Evolutionary conservation across 495 filamentous ascomycete species (phyloP).

Genomic region (Emericellopsis terricola): DNA sequence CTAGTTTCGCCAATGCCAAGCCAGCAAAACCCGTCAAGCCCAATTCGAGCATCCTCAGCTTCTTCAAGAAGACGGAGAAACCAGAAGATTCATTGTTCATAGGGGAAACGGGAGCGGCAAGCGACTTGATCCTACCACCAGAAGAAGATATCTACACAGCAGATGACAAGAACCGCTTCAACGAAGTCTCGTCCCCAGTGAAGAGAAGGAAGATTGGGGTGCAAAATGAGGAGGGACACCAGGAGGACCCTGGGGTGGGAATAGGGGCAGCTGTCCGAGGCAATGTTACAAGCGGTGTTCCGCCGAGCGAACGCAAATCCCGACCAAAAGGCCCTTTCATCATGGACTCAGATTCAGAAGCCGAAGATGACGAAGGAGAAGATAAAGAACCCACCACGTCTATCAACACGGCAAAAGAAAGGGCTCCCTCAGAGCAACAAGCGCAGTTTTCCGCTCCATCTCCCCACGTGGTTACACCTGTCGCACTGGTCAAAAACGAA

Average conservation of each 20-base stretch:
- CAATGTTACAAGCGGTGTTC: neutral
- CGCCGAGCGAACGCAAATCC: conserved; percentile 4
- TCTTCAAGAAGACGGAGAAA: conserved; percentile 18
- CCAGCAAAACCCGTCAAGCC: neutral
- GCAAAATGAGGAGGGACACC: too few species aligned
- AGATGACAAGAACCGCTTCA: conserved; percentile 6
- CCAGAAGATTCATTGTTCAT: conserved; percentile 13
- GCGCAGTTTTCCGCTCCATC: neutral
- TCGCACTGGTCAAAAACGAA: neutral
- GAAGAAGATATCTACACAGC: neutral
- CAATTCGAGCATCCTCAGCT: conserved; percentile 9
- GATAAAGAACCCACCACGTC: conserved; percentile 1
- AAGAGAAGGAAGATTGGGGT: conserved; percentile 13
- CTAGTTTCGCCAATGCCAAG: neutral
- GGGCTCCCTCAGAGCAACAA: too few species aligned
- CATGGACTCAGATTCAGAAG: conserved; percentile 51
- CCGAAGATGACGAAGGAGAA: conserved; percentile 16
- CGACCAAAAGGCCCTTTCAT: conserved; percentile 34
- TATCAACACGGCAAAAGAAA: too few species aligned
- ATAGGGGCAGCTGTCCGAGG: too few species aligned
- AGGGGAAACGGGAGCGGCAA: conserved; percentile 2
- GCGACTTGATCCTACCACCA: too few species aligned
- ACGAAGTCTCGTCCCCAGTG: conserved; percentile 8
- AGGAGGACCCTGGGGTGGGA: too few species aligned
- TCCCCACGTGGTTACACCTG: neutral